Evolutionary conservation across 495 filamentous ascomycete genomes (phyloP).

Genomic region (Penicillium silybi): DNA sequence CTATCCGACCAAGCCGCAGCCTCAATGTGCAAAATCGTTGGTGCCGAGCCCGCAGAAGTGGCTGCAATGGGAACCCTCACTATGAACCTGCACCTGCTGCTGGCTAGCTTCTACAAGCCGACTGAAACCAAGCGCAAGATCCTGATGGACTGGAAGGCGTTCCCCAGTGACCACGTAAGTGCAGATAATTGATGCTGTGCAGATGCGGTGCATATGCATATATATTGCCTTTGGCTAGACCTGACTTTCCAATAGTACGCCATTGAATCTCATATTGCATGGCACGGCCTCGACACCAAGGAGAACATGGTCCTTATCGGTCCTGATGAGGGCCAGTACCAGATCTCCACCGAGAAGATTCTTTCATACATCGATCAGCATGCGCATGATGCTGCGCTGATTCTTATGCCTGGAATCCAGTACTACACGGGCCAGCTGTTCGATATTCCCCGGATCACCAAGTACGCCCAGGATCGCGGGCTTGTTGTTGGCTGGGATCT

Average conservation of each 20-base stretch:
- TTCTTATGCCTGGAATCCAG: constrained; percentile 88
- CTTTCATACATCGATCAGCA: constrained; percentile 71
- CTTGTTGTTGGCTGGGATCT: constrained; percentile 91
- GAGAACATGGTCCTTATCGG: constrained; percentile 74
- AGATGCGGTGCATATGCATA: background rate
- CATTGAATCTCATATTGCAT: constrained; percentile 81
- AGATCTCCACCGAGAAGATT: constrained; percentile 67
- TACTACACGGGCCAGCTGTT: constrained; percentile 93
- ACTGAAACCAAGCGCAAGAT: constrained; percentile 74
- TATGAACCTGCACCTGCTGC: constrained; percentile 81
- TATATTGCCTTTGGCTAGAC: background rate
- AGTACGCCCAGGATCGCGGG: constrained; percentile 66
- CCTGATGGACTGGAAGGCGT: constrained; percentile 89
- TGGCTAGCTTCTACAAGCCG: constrained; percentile 88
- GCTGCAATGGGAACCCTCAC: constrained; percentile 93
- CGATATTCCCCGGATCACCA: constrained; percentile 82
- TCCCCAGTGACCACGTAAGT: constrained; percentile 84
- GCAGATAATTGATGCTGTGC: background rate
- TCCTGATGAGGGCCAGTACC: constrained; percentile 50
- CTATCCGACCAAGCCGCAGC: constrained; percentile 67
- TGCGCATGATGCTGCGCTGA: constrained; percentile 66
- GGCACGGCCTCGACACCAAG: constrained; percentile 65
- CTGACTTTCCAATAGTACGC: constrained; percentile 59
- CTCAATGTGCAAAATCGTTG: constrained; percentile 78
- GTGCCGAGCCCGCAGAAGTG: constrained; percentile 72